Base-by-base conservation (phyloP, 495 filamentous ascomycete genomes). In the Choiromyces venosus region DNA sequence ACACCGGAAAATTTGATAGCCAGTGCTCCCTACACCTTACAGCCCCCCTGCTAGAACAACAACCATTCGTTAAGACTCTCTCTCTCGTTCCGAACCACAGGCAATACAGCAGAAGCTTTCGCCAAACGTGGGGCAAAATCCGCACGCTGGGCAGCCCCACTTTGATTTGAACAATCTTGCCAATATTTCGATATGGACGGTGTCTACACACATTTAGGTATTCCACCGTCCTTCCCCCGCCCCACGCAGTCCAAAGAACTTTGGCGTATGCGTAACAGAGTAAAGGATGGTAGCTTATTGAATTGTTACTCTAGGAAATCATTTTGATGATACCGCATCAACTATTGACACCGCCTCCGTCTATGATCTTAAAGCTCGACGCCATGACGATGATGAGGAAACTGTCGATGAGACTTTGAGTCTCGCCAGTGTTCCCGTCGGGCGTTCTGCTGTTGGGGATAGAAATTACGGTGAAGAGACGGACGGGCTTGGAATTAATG, bases 371-470 rank as follows among this genome's bases (percentile, higher is more conserved):
- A 88, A 71, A 85, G 86, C 52, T 81, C 90, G 82, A 85, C 91
- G 81, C 85, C 92, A 86, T 82, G 95, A 85, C 84, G 88, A 90
- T 72, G 94, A 97, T 77, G 94, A 97, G 79, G 93, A 97, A 73
- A 89, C 87, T 66, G 92, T 91, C 37, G 95, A 98, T 75, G 95
- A 98, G 81, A 86, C 91, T 73, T 93, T 97, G 83, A 97, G 94
- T 79, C 86, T 96, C 79, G 90, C 91, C n/a, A 97, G 93, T 82
- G 89, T 92, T 65, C 89, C 91, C 4, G 87, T 93, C 44, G 91
- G 92, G 70, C 91, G 90, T 71, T 88, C 89, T 75, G 91, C 91
- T 79, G 85, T 87, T 73, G 87, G 93, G 71, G 87, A 85, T 61
- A 82, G 89, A 65, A 85, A 88, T 74, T 86, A 88, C 69, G 84